phyloP scores from a whole-genome alignment of 345 rosid species.

The Angophora floribunda region DNA sequence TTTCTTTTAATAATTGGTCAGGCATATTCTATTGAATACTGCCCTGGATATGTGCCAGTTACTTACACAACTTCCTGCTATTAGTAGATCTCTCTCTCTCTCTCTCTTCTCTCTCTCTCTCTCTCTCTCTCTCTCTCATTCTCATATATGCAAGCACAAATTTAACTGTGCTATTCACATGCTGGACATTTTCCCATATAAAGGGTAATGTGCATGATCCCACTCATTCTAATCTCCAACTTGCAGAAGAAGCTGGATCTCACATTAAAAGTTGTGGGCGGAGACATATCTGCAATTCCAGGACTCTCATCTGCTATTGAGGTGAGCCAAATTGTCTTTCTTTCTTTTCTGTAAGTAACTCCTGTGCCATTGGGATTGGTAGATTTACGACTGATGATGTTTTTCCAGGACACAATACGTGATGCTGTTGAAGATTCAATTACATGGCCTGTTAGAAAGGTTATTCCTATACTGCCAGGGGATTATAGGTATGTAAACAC shows the following conservation, averaged over 20 bases:
- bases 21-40: not conserved
- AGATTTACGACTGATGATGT: not conserved
- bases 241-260: conserved; percentile 94
- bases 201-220: not conserved
- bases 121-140: not conserved
- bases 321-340: conserved; percentile 34
- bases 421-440: conserved; percentile 96
- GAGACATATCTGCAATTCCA: conserved; percentile 87
- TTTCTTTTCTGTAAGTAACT: not conserved
- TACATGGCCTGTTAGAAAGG: conserved; percentile 98
- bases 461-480: conserved; percentile 94
- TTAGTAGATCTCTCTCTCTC: not conserved
- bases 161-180: not conserved
- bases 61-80: not conserved
- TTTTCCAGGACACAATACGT: conserved; percentile 63
- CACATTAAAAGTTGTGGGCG: conserved; percentile 83
- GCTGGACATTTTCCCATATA: not conserved
- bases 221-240: conserved; percentile 1
- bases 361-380: not conserved
- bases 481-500: conserved; percentile 66
- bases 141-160: not conserved
- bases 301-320: conserved; percentile 83
- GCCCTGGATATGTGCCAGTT: not conserved
- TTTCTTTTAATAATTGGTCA: not conserved
- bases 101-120: not conserved